Percentiles rank a stretch among this genome's conserved stretches.
These are phyloP conservation scores for Agaricus bisporus DNA, from an alignment of 768 basidiomycete genomes.

Conservation along the genomic window DNA sequence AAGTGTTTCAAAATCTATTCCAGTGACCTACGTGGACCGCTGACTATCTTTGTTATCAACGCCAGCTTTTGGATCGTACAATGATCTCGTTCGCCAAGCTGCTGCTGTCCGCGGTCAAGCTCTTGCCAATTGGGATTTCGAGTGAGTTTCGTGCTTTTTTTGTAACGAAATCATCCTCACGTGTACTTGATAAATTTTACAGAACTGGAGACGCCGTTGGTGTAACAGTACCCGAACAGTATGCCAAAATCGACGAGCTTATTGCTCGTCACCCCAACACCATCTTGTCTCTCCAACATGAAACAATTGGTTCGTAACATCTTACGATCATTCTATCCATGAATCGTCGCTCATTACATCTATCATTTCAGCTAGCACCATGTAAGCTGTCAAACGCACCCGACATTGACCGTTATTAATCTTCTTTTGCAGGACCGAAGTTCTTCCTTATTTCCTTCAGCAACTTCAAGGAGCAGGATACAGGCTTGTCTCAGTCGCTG, in stretches of 20 bases:
- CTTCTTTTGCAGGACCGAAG: conserved; percentile 18
- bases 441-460: conserved; percentile 33
- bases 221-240: conserved; percentile 21
- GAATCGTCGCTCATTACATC: not conserved
- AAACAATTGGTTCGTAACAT: conserved; percentile 23
- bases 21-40: not conserved
- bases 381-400: conserved; percentile 14
- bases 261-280: conserved; percentile 24
- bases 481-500: conserved; percentile 34
- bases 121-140: conserved; percentile 32
- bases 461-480: conserved; percentile 34
- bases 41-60: not conserved
- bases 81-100: conserved; percentile 28
- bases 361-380: conserved; percentile 13
- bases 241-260: conserved; percentile 22
- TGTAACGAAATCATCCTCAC: no score
- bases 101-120: conserved; percentile 21
- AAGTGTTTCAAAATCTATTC: conserved; percentile 7
- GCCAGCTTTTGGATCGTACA: conserved; percentile 33
- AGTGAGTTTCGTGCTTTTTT: conserved; percentile 18
- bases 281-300: conserved; percentile 36
- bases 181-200: no score
- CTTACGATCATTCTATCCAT: not conserved
- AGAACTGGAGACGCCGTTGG: conserved; percentile 33
- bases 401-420: not conserved